Base-by-base conservation (phyloP, 2,329 filamentous ascomycete genomes). In the Exophiala mesophila region DNA sequence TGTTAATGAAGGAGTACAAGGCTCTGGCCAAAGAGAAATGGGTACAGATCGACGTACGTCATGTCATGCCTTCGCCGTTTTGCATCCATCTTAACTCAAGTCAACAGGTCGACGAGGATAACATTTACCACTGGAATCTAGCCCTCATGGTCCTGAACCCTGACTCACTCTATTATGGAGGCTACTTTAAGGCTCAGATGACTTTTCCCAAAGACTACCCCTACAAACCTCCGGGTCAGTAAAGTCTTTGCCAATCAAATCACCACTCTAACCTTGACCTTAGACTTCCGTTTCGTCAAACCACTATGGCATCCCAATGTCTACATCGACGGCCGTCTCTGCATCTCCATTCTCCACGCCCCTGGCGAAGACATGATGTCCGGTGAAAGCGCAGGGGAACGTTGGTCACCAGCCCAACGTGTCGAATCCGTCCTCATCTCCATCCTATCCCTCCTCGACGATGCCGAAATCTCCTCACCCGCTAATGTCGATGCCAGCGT, bases 401-500 rank as follows among this genome's bases (percentile, higher is more conserved):
- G 90, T 44, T 98, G 90, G 90, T 88, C 87, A 4, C 89, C 92
- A 1, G 81, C 92, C 3, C 90, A 97, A 64, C 85, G 89, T 15
- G 90, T 94, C 35, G 92, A 97, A 68, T 94, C 88, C 2, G 89
- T 98, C 24, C 77, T 98, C 13, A 88, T 94, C 49, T 95, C 88
- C 6, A 86, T 97, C 13, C 77, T 97, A 5, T 83, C 92, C 4
- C 78, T 98, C 2, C 80, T 98, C 41, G 92, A 97, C 62, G 88
- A 95, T 57, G 88, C 90, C 10, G 90, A 98, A 65, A 87, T 94
- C 57, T 88, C 82, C 55, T 95, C 88, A 0, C 88, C 92, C 0
- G 92, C 90, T 50, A 97, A 97, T 62, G 89, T 97, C 41, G 90
- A 97, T 55, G 90, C 92, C 2, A 80, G 87, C 44, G 83, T 96